phyloP scores from a whole-genome alignment of 2,329 filamentous ascomycete species.

The Botrytis cinerea region DNA sequence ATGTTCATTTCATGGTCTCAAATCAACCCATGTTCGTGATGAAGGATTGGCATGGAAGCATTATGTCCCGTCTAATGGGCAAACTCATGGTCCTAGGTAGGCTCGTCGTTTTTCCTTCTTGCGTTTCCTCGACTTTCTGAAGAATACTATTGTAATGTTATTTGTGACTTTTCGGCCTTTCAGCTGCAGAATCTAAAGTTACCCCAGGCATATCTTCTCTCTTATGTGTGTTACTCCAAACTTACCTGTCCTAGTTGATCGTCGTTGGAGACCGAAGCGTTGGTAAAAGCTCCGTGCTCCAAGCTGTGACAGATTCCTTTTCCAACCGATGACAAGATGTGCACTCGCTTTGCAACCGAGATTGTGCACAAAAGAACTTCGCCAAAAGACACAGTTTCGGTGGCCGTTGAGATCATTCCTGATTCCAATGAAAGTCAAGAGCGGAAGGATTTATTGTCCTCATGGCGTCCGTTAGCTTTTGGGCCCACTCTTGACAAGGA shows the following conservation, averaged over 20 bases:
- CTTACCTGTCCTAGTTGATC: slow-evolving; percentile 36
- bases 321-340: slow-evolving; percentile 44
- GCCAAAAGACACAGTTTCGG: slow-evolving; percentile 16
- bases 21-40: neutral
- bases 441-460: slow-evolving; percentile 4
- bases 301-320: slow-evolving; percentile 45
- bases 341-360: slow-evolving; percentile 49
- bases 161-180: neutral
- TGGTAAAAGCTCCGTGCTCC: slow-evolving; percentile 43
- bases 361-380: slow-evolving; percentile 43
- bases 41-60: neutral
- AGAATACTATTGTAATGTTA: neutral
- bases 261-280: slow-evolving; percentile 47
- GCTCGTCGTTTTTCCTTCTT: neutral
- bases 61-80: neutral
- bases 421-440: slow-evolving; percentile 21
- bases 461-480: slow-evolving; percentile 9
- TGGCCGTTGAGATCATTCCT: slow-evolving; percentile 20
- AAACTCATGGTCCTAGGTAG: neutral
- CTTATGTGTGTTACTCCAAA: neutral
- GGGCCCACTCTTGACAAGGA: slow-evolving; percentile 7
- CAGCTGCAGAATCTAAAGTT: neutral
- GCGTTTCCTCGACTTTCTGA: neutral
- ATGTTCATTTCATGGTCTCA: neutral
- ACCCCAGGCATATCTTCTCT: slow-evolving; percentile 25